Evolutionary conservation across 2,329 filamentous ascomycete species (phyloP).

Genomic region (Parafenestella ontariensis): DNA sequence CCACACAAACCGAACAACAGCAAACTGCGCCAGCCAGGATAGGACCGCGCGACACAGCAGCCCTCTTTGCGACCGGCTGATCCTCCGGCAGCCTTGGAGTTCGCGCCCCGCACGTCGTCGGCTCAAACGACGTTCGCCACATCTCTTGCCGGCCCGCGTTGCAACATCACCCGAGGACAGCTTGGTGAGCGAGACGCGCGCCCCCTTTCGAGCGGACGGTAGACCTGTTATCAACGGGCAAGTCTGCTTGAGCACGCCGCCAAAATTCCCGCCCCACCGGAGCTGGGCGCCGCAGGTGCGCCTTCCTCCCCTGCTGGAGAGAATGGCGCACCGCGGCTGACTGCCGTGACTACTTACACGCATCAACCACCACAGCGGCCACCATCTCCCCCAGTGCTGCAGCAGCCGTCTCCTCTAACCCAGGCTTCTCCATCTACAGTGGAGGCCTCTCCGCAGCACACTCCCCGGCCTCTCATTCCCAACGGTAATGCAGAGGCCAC

Average conservation of each 20-base stretch:
- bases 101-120: neutral
- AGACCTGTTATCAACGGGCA: neutral
- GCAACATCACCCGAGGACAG: neutral
- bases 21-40: neutral
- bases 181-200: neutral
- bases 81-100: slow-evolving; percentile 5
- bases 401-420: slow-evolving; percentile 29
- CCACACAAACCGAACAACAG: slow-evolving; percentile 13
- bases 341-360: slow-evolving; percentile 19
- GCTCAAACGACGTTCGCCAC: slow-evolving; percentile 10
- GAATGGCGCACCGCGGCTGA: slow-evolving; percentile 32
- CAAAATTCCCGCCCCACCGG: slow-evolving; percentile 39
- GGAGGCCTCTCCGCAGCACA: slow-evolving; percentile 38
- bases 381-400: slow-evolving; percentile 27
- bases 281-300: slow-evolving; percentile 34
- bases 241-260: slow-evolving; percentile 11
- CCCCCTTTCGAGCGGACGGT: neutral
- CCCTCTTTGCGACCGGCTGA: slow-evolving; percentile 2
- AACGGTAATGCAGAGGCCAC: slow-evolving; percentile 26
- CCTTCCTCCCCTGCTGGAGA: slow-evolving; percentile 26
- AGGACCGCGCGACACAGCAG: neutral
- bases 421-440: slow-evolving; percentile 38
- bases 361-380: slow-evolving; percentile 24
- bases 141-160: neutral
- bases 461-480: slow-evolving; percentile 31